Evolutionary conservation across 2,329 filamentous ascomycete species (phyloP).

Genomic region (Monilinia polystroma): DNA sequence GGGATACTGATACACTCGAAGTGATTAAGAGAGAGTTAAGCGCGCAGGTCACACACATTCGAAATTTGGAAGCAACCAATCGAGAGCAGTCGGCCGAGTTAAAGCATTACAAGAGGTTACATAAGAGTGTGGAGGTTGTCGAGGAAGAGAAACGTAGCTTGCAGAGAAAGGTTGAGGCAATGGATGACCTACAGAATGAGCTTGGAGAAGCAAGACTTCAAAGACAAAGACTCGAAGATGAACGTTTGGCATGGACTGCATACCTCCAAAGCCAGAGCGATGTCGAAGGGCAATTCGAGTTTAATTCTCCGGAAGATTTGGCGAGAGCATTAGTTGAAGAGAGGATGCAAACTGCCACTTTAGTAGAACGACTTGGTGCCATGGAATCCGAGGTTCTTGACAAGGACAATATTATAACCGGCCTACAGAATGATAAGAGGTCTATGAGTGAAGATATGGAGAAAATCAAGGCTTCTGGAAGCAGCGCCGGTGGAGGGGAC

Average conservation of each 20-base stretch:
- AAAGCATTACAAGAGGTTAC: constrained; percentile 74
- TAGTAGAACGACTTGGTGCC: constrained; percentile 77
- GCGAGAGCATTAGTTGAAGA: constrained; percentile 82
- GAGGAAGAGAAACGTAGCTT: constrained; percentile 91
- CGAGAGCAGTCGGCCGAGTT: constrained; percentile 78
- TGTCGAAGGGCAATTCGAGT: constrained; percentile 63
- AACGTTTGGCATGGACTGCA: constrained; percentile 80
- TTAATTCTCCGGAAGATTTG: constrained; percentile 84
- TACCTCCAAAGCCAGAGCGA: constrained; percentile 71
- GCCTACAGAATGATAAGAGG: constrained; percentile 67
- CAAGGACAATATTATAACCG: constrained; percentile 72
- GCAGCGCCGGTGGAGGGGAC: constrained; percentile 46
- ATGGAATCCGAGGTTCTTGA: constrained; percentile 76
- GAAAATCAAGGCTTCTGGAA: constrained; percentile 54
- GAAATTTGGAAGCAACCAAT: constrained; percentile 75
- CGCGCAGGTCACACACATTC: constrained; percentile 90
- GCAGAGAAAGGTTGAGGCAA: constrained; percentile 72
- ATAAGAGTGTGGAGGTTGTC: constrained; percentile 87
- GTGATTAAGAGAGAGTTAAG: constrained; percentile 85
- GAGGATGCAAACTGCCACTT: constrained; percentile 72
- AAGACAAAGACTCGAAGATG: constrained; percentile 83
- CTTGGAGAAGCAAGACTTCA: constrained; percentile 78
- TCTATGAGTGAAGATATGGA: constrained; percentile 68
- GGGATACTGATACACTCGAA: constrained; percentile 79
- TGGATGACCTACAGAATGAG: constrained; percentile 72